Percentiles rank a stretch among this genome's conserved stretches.
Conservation (phyloP, 768 basidiomycete genomes). For the Suillus variegatus region DNA sequence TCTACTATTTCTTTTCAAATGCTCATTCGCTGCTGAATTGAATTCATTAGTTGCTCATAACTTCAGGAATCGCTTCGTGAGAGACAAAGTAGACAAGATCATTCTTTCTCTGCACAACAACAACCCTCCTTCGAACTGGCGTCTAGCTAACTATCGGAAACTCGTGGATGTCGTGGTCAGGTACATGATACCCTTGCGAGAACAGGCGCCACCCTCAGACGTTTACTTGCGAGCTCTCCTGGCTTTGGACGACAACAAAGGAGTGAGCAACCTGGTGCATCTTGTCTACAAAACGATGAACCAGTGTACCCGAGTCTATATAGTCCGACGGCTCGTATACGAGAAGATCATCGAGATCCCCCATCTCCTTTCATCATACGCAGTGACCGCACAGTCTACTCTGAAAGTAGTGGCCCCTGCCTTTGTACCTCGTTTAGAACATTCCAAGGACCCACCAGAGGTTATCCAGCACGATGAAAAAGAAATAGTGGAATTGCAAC, state of each 20-base stretch:
- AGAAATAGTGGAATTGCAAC: too few species aligned
- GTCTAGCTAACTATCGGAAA: conserved; percentile 14
- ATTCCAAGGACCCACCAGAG: too few species aligned
- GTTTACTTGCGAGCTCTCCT: conserved; percentile 18
- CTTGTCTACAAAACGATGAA: conserved; percentile 20
- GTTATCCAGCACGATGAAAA: too few species aligned
- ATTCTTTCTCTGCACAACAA: conserved; percentile 16
- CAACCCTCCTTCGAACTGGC: conserved; percentile 1
- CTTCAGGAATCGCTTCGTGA: conserved; percentile 5
- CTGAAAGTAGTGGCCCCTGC: conserved; percentile 18
- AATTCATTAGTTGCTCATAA: conserved; percentile 36
- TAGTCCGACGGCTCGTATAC: conserved; percentile 33
- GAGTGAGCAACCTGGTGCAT: conserved; percentile 23
- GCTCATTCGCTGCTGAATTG: neutral
- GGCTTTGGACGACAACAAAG: conserved; percentile 16
- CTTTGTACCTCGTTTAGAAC: conserved; percentile 10
- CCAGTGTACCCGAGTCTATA: neutral
- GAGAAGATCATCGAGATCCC: conserved; percentile 31
- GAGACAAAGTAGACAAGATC: conserved; percentile 5
- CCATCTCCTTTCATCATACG: conserved; percentile 22
- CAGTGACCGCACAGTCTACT: conserved; percentile 16
- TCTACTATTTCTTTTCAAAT: conserved; percentile 6
- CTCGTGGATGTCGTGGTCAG: conserved; percentile 8
- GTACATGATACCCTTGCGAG: neutral
- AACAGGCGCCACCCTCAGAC: neutral